These are phyloP conservation scores for barley (Hordeum vulgare) DNA, from an alignment of 176 grass and related monocot genomes.

Conservation along the genomic window DNA sequence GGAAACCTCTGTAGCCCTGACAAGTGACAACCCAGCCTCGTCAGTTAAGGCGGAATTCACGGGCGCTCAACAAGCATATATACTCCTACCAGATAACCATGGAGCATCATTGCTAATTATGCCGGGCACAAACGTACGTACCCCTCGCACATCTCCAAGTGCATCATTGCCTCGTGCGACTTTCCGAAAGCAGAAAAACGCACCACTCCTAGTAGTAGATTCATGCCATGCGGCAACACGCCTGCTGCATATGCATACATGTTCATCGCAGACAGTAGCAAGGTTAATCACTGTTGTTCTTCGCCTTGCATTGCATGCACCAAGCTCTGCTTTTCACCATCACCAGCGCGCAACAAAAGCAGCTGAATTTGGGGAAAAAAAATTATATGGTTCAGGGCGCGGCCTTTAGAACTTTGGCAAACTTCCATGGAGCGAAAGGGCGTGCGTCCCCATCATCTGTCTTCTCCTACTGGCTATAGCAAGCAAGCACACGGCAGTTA, in stretches of 20 bases:
- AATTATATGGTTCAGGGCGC: background rate
- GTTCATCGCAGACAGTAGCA: too few species aligned
- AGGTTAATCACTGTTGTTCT: background rate
- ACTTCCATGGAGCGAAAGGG: slow-evolving; percentile 28
- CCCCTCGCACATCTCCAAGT: background rate
- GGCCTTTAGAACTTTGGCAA: slow-evolving; percentile 37
- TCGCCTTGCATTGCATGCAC: background rate
- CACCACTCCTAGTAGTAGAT: background rate
- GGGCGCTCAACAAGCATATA: background rate
- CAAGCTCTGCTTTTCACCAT: slow-evolving; percentile 31
- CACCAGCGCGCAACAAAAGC: slow-evolving; percentile 32
- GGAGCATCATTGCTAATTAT: slow-evolving; percentile 24
- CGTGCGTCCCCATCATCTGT: slow-evolving; percentile 11
- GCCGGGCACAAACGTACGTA: background rate
- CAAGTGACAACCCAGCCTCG: background rate
- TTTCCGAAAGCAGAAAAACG: slow-evolving; percentile 16
- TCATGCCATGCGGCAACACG: background rate
- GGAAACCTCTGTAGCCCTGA: background rate
- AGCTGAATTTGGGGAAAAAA: slow-evolving; percentile 6
- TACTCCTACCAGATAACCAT: background rate
- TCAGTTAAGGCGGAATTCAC: background rate
- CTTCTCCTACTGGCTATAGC: background rate
- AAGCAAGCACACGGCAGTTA: slow-evolving; percentile 10
- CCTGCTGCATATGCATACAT: too few species aligned
- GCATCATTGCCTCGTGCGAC: slow-evolving; percentile 27